Conservation (phyloP, 805 yeast species). For the Barnettozyma pratensis region DNA sequence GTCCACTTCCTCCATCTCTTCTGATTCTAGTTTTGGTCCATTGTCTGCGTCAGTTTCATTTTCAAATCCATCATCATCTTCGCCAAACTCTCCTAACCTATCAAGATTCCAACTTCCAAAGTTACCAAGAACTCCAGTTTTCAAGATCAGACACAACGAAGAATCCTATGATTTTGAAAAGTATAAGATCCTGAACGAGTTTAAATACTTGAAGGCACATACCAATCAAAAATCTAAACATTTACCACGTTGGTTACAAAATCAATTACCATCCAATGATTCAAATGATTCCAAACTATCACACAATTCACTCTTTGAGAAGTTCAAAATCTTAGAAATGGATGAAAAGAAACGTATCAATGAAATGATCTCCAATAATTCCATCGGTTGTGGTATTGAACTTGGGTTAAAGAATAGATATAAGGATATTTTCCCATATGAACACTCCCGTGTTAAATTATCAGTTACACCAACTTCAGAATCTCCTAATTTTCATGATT, state of each 20-base stretch:
- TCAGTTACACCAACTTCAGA: constrained; percentile 14
- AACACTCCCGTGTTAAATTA: constrained; percentile 74
- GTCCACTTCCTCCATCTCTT: constrained; percentile 8
- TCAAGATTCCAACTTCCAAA: constrained; percentile 54
- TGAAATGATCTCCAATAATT: constrained; percentile 24
- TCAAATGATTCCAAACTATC: constrained; percentile 13
- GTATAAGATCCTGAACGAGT: constrained; percentile 18
- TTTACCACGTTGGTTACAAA: constrained; percentile 53
- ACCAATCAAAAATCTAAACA: constrained; percentile 2
- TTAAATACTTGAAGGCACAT: constrained; percentile 10
- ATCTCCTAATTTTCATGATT: constrained; percentile 11
- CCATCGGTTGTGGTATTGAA: constrained; percentile 56
- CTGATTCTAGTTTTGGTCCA: constrained; percentile 4
- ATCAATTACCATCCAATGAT: constrained; percentile 10
- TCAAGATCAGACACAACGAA: constrained; percentile 49
- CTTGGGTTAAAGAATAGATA: constrained; percentile 79
- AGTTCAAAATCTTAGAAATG: constrained; percentile 63
- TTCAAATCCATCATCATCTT: constrained; percentile 18
- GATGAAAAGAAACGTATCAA: constrained; percentile 66
- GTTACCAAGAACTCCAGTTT: constrained; percentile 35
- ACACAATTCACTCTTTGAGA: constrained; percentile 31
- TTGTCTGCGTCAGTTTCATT: constrained; percentile 3
- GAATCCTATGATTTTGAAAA: constrained; percentile 31
- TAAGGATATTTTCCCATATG: constrained; percentile 83
- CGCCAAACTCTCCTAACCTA: constrained; percentile 22